A percentile compares a stretch with the other conserved stretches of the same genome.
These are phyloP conservation scores for Lactarius sanguifluus DNA, from an alignment of 768 basidiomycete species.

Conservation along the genomic window DNA sequence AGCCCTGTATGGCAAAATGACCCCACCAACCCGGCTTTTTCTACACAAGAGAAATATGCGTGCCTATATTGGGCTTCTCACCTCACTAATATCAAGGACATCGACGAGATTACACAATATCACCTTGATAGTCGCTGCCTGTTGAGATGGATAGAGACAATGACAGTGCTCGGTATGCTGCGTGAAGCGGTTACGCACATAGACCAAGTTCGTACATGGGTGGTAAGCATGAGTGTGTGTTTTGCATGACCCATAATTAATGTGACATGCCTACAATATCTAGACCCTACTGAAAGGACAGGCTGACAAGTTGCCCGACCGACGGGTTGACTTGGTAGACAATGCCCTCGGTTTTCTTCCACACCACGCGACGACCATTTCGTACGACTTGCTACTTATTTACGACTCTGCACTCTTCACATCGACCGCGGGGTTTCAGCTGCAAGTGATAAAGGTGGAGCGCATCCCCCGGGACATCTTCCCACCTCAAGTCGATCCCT, in stretches of 20 bases:
- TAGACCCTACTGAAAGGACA: not conserved
- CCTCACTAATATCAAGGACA: not conserved
- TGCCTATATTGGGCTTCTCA: not conserved
- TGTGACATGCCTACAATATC: not conserved
- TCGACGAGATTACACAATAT: not conserved
- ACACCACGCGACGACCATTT: not conserved
- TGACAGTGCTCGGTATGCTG: not conserved
- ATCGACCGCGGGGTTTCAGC: not conserved
- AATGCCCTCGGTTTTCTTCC: not conserved
- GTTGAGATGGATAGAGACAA: not conserved
- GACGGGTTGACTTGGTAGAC: not conserved
- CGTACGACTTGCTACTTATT: not conserved
- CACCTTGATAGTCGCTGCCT: not conserved
- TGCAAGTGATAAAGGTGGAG: too few species aligned
- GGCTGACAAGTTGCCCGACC: not conserved
- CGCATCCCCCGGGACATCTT: too few species aligned
- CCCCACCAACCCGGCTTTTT: too few species aligned
- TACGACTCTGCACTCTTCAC: not conserved
- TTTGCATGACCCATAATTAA: not conserved
- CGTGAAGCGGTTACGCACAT: not conserved
- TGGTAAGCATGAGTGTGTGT: not conserved
- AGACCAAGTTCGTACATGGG: not conserved
- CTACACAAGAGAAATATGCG: too few species aligned
- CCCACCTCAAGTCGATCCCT: too few species aligned
- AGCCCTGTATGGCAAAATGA: too few species aligned